Evolutionary conservation across 2,329 filamentous ascomycete species (phyloP).

Genomic region (Verticillium nonalfalfae): DNA sequence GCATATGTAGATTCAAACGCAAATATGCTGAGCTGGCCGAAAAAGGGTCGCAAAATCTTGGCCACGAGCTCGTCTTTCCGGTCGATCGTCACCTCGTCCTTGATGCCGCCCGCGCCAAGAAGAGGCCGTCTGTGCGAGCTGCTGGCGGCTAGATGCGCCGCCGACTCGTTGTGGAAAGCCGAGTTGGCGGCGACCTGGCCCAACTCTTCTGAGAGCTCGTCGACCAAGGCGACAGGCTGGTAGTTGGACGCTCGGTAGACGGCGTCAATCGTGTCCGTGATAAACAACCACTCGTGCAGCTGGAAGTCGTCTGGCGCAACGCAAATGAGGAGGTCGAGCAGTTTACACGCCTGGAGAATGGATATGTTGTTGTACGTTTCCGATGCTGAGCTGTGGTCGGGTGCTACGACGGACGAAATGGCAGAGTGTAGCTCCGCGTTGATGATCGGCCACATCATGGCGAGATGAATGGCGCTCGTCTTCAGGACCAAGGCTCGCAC

Average conservation of each 20-base stretch:
- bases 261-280: conserved; percentile 94
- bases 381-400: conserved; percentile 53
- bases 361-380: conserved; percentile 73
- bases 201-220: conserved; percentile 76
- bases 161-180: conserved; percentile 25
- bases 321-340: conserved; percentile 82
- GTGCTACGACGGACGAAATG: conserved; percentile 65
- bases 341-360: conserved; percentile 85
- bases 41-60: conserved; percentile 78
- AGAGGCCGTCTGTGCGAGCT: conserved; percentile 39
- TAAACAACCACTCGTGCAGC: conserved; percentile 95
- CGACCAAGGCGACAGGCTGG: conserved; percentile 69
- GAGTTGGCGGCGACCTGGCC: conserved; percentile 35
- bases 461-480: conserved; percentile 72
- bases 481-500: conserved; percentile 76
- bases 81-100: conserved; percentile 50
- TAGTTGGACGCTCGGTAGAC: conserved; percentile 73
- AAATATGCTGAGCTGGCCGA: conserved; percentile 85
- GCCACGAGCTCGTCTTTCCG: conserved; percentile 64
- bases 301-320: conserved; percentile 93
- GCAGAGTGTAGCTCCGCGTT: conserved; percentile 80
- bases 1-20: conserved; percentile 90
- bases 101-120: conserved; percentile 45
- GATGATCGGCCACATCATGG: conserved; percentile 82
- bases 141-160: conserved; percentile 26